Conservation (phyloP, 371 early-diverging fungal genomes). For the Rhizopus sp. region DNA sequence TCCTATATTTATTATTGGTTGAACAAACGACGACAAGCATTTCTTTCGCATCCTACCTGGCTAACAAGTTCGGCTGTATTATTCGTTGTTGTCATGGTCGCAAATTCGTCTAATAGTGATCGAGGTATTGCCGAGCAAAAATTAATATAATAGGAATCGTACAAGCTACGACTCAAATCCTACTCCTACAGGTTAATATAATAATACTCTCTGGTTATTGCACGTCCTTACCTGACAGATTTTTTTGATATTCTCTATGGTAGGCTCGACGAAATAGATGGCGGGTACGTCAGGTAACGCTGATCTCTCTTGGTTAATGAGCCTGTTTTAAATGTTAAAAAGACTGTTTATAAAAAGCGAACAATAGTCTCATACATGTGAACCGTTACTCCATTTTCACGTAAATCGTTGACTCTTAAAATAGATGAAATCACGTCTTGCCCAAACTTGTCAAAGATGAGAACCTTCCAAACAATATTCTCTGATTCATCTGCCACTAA, state of each 20-base stretch:
- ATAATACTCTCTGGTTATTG: neutral
- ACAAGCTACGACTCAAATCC: slow-evolving; percentile 91
- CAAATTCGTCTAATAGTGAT: slow-evolving; percentile 92
- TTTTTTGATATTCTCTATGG: slow-evolving; percentile 77
- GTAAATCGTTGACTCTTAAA: slow-evolving; percentile 94
- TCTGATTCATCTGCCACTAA: slow-evolving; percentile 17
- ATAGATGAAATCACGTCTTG: slow-evolving; percentile 97
- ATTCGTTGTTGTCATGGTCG: slow-evolving; percentile 72
- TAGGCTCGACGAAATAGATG: slow-evolving; percentile 96
- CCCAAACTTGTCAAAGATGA: slow-evolving; percentile 94
- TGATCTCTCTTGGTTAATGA: slow-evolving; percentile 78
- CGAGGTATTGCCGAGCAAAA: slow-evolving; percentile 91
- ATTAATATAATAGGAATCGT: slow-evolving; percentile 96
- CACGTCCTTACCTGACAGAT: slow-evolving; percentile 70
- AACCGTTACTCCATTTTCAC: slow-evolving; percentile 98
- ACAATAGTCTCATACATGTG: slow-evolving; percentile 75
- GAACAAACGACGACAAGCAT: neutral
- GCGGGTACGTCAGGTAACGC: slow-evolving; percentile 97
- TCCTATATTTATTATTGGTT: neutral
- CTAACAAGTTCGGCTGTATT: slow-evolving; percentile 76
- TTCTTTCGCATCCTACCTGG: slow-evolving; percentile 52
- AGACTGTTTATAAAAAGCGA: neutral
- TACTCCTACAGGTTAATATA: slow-evolving; percentile 20
- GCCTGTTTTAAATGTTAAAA: slow-evolving; percentile 37
- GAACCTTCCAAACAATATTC: slow-evolving; percentile 89